Percentiles rank a stretch among this genome's conserved stretches.
Evolutionary conservation across 768 basidiomycete species (phyloP).

Genomic region (Phanerodontia chrysosporium): DNA sequence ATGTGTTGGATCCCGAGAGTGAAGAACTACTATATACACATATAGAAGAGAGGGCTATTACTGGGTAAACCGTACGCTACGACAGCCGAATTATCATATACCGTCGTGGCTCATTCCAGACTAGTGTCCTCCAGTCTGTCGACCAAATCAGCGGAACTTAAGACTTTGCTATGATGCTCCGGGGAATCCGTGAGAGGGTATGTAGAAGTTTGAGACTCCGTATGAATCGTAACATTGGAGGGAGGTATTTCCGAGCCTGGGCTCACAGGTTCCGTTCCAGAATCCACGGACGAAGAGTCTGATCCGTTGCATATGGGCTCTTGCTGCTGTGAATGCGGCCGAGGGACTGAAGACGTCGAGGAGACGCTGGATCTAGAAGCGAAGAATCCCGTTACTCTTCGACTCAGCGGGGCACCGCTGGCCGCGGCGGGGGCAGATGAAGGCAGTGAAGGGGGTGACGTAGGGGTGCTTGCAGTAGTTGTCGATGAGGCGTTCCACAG

Average conservation of each 20-base stretch:
- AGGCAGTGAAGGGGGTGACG: conserved; percentile 27
- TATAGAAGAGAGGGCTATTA: too few relatives aligned
- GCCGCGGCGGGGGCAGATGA: conserved; percentile 24
- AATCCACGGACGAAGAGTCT: conserved; percentile 51
- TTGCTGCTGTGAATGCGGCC: conserved; percentile 21
- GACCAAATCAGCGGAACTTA: background rate
- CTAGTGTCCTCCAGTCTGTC: background rate
- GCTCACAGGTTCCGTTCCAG: conserved; percentile 56
- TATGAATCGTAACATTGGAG: conserved; percentile 13
- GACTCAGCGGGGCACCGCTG: conserved; percentile 32
- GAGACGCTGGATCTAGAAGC: conserved; percentile 50
- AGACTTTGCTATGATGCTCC: background rate
- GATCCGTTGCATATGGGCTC: conserved; percentile 49
- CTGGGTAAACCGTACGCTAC: background rate
- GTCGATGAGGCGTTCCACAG: conserved; percentile 47
- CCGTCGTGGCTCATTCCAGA: conserved; percentile 1
- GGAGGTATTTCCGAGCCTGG: conserved; percentile 32
- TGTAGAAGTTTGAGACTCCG: background rate
- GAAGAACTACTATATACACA: too few relatives aligned
- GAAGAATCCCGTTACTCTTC: conserved; percentile 74
- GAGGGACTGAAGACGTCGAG: conserved; percentile 36
- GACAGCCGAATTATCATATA: background rate
- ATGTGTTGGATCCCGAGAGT: background rate
- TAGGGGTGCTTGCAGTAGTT: conserved; percentile 13
- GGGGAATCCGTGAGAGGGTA: conserved; percentile 2